These are phyloP conservation scores for Nymphaea thermarum DNA, from an alignment of 164 flowering plant genomes.

Conservation along the genomic window DNA sequence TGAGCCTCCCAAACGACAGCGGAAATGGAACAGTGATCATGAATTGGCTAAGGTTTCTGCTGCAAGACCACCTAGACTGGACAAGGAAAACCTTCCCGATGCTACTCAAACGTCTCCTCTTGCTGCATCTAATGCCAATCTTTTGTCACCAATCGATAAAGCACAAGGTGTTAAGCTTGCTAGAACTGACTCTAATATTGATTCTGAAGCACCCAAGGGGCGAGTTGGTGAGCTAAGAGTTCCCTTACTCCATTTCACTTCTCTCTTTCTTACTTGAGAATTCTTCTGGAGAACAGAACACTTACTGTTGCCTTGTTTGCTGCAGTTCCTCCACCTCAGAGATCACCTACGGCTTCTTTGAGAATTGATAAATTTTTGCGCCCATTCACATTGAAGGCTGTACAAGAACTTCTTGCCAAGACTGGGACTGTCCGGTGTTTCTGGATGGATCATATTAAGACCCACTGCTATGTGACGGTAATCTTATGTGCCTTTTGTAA, in stretches of 20 bases:
- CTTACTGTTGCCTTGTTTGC: background rate
- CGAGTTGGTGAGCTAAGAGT: slow-evolving; percentile 5
- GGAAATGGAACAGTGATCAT: slow-evolving; percentile 8
- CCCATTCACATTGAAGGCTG: slow-evolving; percentile 79
- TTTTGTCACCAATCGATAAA: slow-evolving; percentile 5
- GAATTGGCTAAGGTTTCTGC: background rate
- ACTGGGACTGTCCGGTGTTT: slow-evolving; percentile 7
- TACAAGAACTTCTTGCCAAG: slow-evolving; percentile 8
- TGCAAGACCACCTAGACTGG: background rate
- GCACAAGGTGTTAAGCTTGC: background rate
- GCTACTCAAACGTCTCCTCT: slow-evolving; percentile 4
- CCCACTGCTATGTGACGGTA: slow-evolving; percentile 9
- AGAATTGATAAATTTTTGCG: slow-evolving; percentile 83
- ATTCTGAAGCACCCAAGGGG: slow-evolving; percentile 3
- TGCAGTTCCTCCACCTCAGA: slow-evolving; percentile 13
- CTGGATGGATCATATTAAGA: slow-evolving; percentile 11
- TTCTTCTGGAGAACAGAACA: background rate
- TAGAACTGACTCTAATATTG: slow-evolving; percentile 4
- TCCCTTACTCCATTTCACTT: background rate
- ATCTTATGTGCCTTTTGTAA: background rate
- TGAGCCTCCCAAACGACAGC: slow-evolving; percentile 10
- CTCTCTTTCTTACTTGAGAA: background rate
- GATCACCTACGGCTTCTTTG: slow-evolving; percentile 39
- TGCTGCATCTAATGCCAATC: background rate
- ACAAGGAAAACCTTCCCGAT: slow-evolving; percentile 1